Percentiles rank a stretch among this genome's conserved stretches.
phyloP scores from a whole-genome alignment of 805 yeast genomes.

The Sugiyamaella qingdaonensis region DNA sequence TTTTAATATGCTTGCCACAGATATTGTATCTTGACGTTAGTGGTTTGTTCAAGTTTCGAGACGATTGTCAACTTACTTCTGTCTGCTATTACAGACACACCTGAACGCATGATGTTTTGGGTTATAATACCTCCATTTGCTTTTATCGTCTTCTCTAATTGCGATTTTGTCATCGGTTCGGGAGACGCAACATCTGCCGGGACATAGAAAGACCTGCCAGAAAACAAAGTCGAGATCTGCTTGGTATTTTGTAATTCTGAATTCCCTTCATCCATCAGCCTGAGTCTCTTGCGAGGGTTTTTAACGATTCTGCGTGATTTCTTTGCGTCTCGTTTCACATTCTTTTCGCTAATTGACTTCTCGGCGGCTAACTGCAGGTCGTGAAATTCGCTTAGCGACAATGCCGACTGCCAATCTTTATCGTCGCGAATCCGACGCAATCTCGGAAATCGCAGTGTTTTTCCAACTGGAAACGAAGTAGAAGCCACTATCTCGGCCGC shows the following conservation, averaged over 20 bases:
- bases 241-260: not conserved
- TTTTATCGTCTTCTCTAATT: slow-evolving; percentile 22
- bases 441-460: slow-evolving; percentile 74
- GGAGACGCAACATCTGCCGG: slow-evolving; percentile 28
- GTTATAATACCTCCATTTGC: slow-evolving; percentile 30
- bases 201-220: slow-evolving; percentile 22
- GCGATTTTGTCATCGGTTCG: slow-evolving; percentile 17
- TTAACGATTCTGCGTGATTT: slow-evolving; percentile 19
- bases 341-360: slow-evolving; percentile 20
- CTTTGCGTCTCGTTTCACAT: slow-evolving; percentile 27
- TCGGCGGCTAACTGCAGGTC: slow-evolving; percentile 32
- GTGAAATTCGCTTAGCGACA: slow-evolving; percentile 51
- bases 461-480: slow-evolving; percentile 54
- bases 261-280: not conserved
- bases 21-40: slow-evolving; percentile 34
- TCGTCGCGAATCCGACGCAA: slow-evolving; percentile 66
- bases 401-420: slow-evolving; percentile 53
- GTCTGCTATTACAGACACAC: slow-evolving; percentile 24
- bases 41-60: slow-evolving; percentile 6
- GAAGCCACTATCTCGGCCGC: slow-evolving; percentile 65
- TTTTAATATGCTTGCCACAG: slow-evolving; percentile 37
- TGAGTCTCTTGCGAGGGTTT: slow-evolving; percentile 8
- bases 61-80: slow-evolving; percentile 12
- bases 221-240: slow-evolving; percentile 19
- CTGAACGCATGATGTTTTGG: slow-evolving; percentile 15